phyloP scores from a whole-genome alignment of 73 alveolate species.

The Symbiodinium pilosum region DNA sequence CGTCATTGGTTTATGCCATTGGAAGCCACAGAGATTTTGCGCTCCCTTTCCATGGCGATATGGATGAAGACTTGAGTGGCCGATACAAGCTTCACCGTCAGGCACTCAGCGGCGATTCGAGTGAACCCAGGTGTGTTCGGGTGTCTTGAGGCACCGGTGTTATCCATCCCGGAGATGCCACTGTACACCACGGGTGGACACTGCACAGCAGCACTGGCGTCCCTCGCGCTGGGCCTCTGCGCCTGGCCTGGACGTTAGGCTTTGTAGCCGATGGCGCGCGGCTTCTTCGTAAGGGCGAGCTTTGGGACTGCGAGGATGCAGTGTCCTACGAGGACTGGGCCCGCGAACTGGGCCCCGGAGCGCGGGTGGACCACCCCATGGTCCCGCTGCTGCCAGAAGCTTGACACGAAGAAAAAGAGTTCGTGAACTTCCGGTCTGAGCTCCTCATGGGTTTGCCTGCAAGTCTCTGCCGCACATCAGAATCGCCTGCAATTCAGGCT shows the following conservation, averaged over 20 bases:
- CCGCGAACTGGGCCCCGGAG: slow-evolving; percentile 39
- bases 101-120: slow-evolving; percentile 10
- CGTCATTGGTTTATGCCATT: slow-evolving; percentile 82
- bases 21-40: slow-evolving; percentile 75
- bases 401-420: not conserved
- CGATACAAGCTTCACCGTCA: slow-evolving; percentile 44
- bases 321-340: slow-evolving; percentile 81
- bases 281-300: not conserved
- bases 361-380: slow-evolving; percentile 76
- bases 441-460: not conserved
- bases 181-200: slow-evolving; percentile 89
- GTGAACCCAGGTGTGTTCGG: too few species aligned
- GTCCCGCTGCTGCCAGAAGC: slow-evolving; percentile 68
- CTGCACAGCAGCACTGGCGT: slow-evolving; percentile 59
- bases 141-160: slow-evolving; percentile 79
- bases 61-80: slow-evolving; percentile 75
- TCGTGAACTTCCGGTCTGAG: too few species aligned
- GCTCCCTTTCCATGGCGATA: slow-evolving; percentile 51
- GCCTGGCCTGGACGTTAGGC: slow-evolving; percentile 87
- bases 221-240: slow-evolving; percentile 8
- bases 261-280: slow-evolving; percentile 86
- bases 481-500: not conserved
- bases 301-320: slow-evolving; percentile 10
- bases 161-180: slow-evolving; percentile 62
- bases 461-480: too few species aligned